These are phyloP conservation scores for Rutidosis leptorrhynchoides DNA, from an alignment of 129 eudicot species.

Conservation along the genomic window DNA sequence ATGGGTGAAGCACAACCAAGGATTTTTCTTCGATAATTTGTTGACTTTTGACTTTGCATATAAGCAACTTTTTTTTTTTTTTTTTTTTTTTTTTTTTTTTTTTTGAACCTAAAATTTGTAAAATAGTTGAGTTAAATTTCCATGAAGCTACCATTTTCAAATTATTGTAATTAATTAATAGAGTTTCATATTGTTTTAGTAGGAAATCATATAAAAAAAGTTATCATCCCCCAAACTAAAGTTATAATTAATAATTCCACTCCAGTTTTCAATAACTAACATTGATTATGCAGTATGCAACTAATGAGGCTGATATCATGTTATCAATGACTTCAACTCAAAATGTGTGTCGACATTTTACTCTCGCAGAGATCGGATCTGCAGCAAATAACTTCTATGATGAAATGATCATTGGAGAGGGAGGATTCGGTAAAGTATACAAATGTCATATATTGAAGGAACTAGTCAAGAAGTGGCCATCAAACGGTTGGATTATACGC, in stretches of 20 bases:
- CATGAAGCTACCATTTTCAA: too few species aligned
- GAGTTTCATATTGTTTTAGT: too few species aligned
- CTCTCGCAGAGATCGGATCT: conserved; percentile 28
- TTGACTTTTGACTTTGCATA: background rate
- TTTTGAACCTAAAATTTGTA: too few species aligned
- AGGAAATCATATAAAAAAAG: too few species aligned
- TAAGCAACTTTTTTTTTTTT: too few species aligned
- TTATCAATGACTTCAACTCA: conserved; percentile 4
- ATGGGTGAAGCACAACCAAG: background rate
- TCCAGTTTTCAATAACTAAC: background rate
- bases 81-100: too few species aligned
- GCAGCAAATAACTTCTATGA: conserved; percentile 34
- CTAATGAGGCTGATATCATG: background rate
- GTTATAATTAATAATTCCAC: too few species aligned
- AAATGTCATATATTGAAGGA: conserved; percentile 8
- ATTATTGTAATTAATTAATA: too few species aligned
- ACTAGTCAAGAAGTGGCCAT: conserved; percentile 14
- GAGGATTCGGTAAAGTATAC: conserved; percentile 36
- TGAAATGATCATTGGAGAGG: conserved; percentile 29
- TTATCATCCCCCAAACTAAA: too few species aligned
- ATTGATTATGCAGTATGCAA: background rate
- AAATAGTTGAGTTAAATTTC: too few species aligned
- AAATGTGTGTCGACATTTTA: conserved; percentile 21
- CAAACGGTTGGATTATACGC: conserved; percentile 25
- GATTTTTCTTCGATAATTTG: too few species aligned